Evolutionary conservation across 768 basidiomycete genomes (phyloP).

Genomic region (Boletus speciosus): DNA sequence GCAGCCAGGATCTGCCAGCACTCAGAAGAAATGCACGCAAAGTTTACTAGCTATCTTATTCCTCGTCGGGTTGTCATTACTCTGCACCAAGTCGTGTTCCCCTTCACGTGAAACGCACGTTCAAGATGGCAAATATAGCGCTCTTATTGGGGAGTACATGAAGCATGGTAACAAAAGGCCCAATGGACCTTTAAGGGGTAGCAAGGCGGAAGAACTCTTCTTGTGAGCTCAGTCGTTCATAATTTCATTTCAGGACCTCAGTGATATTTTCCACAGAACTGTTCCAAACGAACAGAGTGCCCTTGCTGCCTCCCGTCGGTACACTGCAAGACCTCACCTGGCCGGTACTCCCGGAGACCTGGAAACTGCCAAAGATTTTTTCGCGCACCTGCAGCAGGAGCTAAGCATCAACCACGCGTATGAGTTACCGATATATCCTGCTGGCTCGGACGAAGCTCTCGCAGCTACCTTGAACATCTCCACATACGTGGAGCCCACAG

Average conservation of each 20-base stretch:
- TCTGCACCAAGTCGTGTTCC: constrained; percentile 11
- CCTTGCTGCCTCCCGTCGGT: constrained; percentile 47
- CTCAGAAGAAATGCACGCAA: constrained; percentile 14
- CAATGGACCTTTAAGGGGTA: constrained; percentile 28
- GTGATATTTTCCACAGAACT: constrained; percentile 32
- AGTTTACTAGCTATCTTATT: constrained; percentile 2
- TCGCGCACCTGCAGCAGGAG: constrained; percentile 48
- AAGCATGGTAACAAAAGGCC: constrained; percentile 12
- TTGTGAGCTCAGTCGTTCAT: constrained; percentile 32
- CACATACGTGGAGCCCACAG: constrained; percentile 38
- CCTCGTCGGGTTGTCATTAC: constrained; percentile 11
- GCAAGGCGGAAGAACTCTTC: constrained; percentile 42
- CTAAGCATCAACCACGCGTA: constrained; percentile 37
- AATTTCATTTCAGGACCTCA: neutral
- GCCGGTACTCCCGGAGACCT: constrained; percentile 58
- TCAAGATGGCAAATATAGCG: constrained; percentile 11
- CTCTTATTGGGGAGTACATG: constrained; percentile 18
- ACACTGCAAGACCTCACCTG: constrained; percentile 53
- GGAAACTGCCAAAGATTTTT: constrained; percentile 53
- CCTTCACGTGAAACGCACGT: neutral
- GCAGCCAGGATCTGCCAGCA: neutral
- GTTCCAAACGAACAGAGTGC: constrained; percentile 51
- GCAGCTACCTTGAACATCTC: constrained; percentile 50
- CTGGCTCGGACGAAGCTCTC: constrained; percentile 53
- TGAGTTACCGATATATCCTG: constrained; percentile 46